Evolutionary conservation across 2,329 filamentous ascomycete genomes (phyloP).

Genomic region (Fusarium cyanostomum): DNA sequence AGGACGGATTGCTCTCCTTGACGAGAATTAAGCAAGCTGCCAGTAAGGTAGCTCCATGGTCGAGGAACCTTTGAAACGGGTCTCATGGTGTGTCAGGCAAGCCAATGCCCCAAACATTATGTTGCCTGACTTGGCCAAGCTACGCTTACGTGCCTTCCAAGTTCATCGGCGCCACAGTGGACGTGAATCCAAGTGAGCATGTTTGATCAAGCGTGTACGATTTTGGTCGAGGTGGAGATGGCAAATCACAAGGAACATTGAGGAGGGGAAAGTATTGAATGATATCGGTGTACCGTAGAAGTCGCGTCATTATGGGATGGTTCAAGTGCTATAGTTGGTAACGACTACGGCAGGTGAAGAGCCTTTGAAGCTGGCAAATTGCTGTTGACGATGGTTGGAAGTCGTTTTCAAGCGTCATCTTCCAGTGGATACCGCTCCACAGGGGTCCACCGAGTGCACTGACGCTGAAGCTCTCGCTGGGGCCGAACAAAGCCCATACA

Average conservation of each 20-base stretch:
- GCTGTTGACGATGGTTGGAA: neutral
- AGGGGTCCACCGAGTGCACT: conserved; percentile 1
- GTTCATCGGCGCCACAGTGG: conserved; percentile 4
- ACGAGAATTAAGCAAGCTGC: neutral
- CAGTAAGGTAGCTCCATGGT: neutral
- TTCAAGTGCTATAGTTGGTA: too few relatives aligned
- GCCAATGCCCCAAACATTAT: neutral
- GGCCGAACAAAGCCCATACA: conserved; percentile 11
- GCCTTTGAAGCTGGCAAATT: neutral
- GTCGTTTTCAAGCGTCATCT: neutral
- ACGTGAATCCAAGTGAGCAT: neutral
- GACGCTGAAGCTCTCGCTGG: neutral
- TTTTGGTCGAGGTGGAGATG: neutral
- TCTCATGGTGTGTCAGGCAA: neutral
- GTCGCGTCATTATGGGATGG: neutral
- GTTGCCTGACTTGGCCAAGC: neutral
- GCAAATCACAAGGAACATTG: too few relatives aligned
- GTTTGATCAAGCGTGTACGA: neutral
- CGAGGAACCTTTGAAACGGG: conserved; percentile 4
- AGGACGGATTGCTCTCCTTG: too few relatives aligned
- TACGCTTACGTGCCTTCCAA: neutral
- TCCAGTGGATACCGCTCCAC: neutral
- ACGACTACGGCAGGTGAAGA: neutral
- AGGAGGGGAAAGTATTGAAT: neutral
- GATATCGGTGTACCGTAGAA: neutral